Percentiles rank a stretch among this genome's conserved stretches.
These are phyloP conservation scores for Colletotrichum kahawae DNA, from an alignment of 2,329 filamentous ascomycete species.

Conservation along the genomic window DNA sequence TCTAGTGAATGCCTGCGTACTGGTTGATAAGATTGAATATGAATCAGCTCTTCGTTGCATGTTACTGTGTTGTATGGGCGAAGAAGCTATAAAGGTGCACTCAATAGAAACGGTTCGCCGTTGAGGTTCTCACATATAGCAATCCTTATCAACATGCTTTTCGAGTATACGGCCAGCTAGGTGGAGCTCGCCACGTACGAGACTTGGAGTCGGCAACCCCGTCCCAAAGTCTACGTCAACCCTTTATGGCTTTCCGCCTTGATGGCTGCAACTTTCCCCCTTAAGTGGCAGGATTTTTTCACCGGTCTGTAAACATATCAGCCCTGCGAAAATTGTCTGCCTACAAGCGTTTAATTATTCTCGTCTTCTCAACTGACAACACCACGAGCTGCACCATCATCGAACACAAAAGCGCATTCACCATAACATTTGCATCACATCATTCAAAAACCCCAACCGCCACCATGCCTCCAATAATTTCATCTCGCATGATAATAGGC, in stretches of 20 bases:
- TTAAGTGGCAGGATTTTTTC: fast-evolving
- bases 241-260: background rate
- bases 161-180: background rate
- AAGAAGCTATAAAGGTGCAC: background rate
- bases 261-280: background rate
- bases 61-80: background rate
- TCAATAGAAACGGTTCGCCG: background rate
- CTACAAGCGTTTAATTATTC: background rate
- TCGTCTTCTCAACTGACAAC: background rate
- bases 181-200: background rate
- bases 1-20: background rate
- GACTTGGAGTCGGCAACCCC: background rate
- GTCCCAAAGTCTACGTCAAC: background rate
- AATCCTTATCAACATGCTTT: background rate
- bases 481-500: background rate
- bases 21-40: background rate
- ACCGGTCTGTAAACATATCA: background rate
- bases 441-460: background rate
- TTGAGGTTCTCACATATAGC: background rate
- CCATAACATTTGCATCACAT: background rate
- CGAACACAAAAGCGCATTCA: background rate
- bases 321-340: background rate
- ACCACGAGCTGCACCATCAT: background rate
- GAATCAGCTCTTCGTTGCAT: background rate
- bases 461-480: background rate